Base-by-base conservation (phyloP, 257 asterid species). In the Cynanchum wilfordii region DNA sequence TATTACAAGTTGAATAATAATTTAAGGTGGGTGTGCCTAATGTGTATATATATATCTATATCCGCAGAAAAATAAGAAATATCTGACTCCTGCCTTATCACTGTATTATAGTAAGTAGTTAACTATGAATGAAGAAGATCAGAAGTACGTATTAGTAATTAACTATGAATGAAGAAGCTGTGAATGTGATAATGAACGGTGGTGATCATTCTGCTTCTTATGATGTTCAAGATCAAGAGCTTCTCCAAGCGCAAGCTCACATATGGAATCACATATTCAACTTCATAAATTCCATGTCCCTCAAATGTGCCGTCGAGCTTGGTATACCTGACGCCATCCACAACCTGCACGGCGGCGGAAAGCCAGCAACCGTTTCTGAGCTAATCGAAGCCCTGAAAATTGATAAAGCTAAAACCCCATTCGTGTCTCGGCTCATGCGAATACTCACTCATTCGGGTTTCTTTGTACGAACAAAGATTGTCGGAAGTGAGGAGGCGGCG, bases 311-410 rank as follows among this genome's bases (percentile, higher is more conserved):
- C 0, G 40, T 72, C 62, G 58, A 80, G 12, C 70, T 80, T 2
- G 73, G 55, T 69, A 76, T 76, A 25, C 78, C 83, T n/a, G 75
- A 80, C 45, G 71, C 62, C 29, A 72, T 79, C 11, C 77, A 75
- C 54, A 36, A 51, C 5, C 33, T 30, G 33, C 33, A 30, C 33
- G 2, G 33, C 33, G 33, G 74, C 56, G 73, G 54, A 4, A 22
- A 72, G 49, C 72, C 77, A 33, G 75, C 55, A 75, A n/a, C 69
- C 66, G 51, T 42, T 1, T 24, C 74, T 0, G 27, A 71, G 24
- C 25, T 75, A 30, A 63, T 71, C 7, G 24, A 76, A 58, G 63
- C 77, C 7, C 77, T 79, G 25, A 65, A 79, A 3, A 58, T 79
- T 30, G 72, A 66, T 68, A 15, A 50, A 12, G 24, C 62, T 22